Evolutionary conservation across 176 grass and related monocot genomes (phyloP).

Genomic region (Alopecurus myosuroides): DNA sequence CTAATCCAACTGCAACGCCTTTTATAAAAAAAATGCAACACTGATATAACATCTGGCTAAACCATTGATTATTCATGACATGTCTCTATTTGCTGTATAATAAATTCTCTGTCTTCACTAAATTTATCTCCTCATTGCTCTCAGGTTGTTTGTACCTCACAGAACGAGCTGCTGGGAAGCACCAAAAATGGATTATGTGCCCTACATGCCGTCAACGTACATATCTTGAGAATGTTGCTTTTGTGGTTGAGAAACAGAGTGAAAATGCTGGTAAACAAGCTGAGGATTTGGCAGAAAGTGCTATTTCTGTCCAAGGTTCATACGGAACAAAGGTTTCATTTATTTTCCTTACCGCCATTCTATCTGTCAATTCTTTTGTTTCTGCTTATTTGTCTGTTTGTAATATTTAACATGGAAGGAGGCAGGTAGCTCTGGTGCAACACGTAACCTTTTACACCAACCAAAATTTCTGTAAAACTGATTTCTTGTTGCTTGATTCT

Average conservation of each 20-base stretch:
- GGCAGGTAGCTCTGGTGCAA: background rate
- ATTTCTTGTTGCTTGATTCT: background rate
- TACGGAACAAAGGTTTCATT: constrained; percentile 87
- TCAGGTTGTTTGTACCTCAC: constrained; percentile 87
- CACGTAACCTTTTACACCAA: background rate
- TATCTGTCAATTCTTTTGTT: constrained; percentile 12
- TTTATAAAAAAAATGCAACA: background rate
- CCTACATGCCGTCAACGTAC: constrained; percentile 88
- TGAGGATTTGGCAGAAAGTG: constrained; percentile 49
- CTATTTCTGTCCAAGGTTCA: constrained; percentile 73
- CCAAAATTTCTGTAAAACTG: background rate
- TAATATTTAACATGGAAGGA: background rate
- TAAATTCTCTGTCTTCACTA: background rate
- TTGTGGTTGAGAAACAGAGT: constrained; percentile 68
- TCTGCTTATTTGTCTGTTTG: background rate
- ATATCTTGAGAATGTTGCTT: constrained; percentile 82
- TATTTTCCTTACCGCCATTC: constrained; percentile 1
- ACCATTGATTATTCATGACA: constrained; percentile 10
- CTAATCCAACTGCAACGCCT: background rate
- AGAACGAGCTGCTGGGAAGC: constrained; percentile 58
- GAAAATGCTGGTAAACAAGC: constrained; percentile 35
- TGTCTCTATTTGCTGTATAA: constrained; percentile 6
- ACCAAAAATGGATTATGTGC: constrained; percentile 87
- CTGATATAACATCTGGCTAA: background rate
- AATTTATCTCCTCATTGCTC: constrained; percentile 14